Evolutionary conservation across 495 filamentous ascomycete genomes (phyloP), one percentile per base, ranked within the genome.

Genomic region (Hypomontagnella monticulosa): DNA sequence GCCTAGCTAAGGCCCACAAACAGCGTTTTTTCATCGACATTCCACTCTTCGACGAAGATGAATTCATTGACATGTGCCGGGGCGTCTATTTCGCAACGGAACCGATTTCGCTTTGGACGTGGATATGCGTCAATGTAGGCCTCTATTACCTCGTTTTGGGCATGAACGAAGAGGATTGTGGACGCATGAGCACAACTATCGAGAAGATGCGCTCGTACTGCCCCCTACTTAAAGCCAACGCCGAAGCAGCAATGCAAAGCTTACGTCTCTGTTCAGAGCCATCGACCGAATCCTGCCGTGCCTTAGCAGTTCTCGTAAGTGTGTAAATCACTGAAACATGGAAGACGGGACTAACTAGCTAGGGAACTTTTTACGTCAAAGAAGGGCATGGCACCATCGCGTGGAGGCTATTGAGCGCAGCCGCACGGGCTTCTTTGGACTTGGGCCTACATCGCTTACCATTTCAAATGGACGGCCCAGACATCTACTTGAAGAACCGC

Each of bases 71-170:
- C 7, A 78, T 81, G 53, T 88, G 84, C 66, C 81, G 82, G 3
- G 75, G 79, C 49, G 79, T 88, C 4, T 89, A 85, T 63, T 88
- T 89, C 54, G 78, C 81, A 16, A 84, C 82, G 6, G 82, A 88
- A 15, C 82, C 87, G 6, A 82, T 80, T 64, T 83, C 84, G 1
- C 72, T 84, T 32, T 78, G 82, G 16, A 80, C 81, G 1, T 88
- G 86, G 62, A 83, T 86, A 33, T 71, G 83, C 15, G 80, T 85
- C 1, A 87, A 86, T 51, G 79, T 83, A 23, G 80, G 82, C 0
- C 73, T 90, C 12, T 85, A 84, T 52, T 80, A 81, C 58, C 57
- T 88, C 4, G 82, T 90, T 40, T 72, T 77, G n/a, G 85, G 57
- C 7, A 6, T 52, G 2, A 54, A 18, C 6, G 52, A 42, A 19